Evolutionary conservation across 257 asterid genomes (phyloP).

Genomic region (Thymus mandschuricus): DNA sequence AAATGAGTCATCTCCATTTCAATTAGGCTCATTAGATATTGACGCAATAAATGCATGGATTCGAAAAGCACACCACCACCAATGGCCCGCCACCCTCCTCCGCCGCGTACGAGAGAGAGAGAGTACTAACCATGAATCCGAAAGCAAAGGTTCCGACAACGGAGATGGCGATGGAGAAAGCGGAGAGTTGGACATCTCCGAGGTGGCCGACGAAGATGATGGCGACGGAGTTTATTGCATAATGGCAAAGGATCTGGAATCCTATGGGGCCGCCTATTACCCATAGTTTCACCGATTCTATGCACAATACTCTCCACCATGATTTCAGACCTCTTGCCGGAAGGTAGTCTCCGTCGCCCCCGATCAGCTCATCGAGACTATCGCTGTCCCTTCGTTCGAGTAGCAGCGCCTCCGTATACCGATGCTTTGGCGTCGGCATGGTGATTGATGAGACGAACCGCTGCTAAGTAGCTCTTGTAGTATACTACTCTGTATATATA

Average conservation of each 20-base stretch:
- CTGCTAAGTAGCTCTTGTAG: too few species aligned
- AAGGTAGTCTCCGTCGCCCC: conserved; percentile 46
- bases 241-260: conserved; percentile 52
- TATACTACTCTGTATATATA: too few species aligned
- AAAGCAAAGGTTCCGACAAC: conserved; percentile 55
- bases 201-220: conserved; percentile 59
- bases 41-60: neutral
- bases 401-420: conserved; percentile 50
- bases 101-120: neutral
- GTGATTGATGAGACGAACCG: too few species aligned
- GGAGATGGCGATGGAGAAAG: conserved; percentile 50
- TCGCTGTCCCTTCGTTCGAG: conserved; percentile 26
- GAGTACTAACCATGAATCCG: conserved; percentile 51
- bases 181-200: conserved; percentile 54
- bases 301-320: conserved; percentile 45
- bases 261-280: conserved; percentile 56
- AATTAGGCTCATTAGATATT: neutral
- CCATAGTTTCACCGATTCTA: conserved; percentile 50
- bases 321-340: conserved; percentile 36
- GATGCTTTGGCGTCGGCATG: too few species aligned
- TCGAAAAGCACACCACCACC: neutral
- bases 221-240: conserved; percentile 48
- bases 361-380: conserved; percentile 32
- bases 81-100: neutral
- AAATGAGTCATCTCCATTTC: neutral